Conservation (phyloP, 2,329 filamentous ascomycete species). For the Penicillium nordicum region DNA sequence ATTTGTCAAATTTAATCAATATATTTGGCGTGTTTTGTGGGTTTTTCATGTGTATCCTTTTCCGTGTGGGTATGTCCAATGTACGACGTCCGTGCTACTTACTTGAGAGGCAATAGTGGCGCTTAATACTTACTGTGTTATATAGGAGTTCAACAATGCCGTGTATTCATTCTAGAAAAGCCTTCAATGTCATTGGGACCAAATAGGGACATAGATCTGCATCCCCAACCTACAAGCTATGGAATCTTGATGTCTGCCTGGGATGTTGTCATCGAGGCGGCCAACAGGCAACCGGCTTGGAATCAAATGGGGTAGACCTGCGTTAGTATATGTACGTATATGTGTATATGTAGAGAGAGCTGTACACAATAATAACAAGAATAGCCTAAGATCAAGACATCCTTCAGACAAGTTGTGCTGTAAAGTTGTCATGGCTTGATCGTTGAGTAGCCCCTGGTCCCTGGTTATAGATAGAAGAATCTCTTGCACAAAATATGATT, state of each 20-base stretch:
- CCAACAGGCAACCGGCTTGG: background rate
- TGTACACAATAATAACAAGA: background rate
- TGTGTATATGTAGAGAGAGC: background rate
- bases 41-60: background rate
- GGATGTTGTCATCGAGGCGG: constrained; percentile 2
- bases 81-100: constrained; percentile 2
- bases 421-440: background rate
- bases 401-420: background rate
- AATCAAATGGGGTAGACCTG: background rate
- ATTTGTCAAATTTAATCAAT: background rate
- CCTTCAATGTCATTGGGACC: background rate
- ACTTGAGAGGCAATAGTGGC: constrained; percentile 3
- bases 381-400: background rate
- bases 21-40: background rate
- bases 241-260: background rate
- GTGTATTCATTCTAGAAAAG: background rate
- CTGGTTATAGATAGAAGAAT: too few species aligned
- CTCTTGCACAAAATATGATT: too few species aligned
- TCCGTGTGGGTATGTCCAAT: background rate
- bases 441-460: background rate
- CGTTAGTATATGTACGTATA: background rate
- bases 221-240: background rate
- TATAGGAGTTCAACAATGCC: background rate
- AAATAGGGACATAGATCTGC: background rate
- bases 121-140: background rate